Base-by-base conservation (phyloP, 805 yeast species). In the Scheffersomyces stipitis region DNA sequence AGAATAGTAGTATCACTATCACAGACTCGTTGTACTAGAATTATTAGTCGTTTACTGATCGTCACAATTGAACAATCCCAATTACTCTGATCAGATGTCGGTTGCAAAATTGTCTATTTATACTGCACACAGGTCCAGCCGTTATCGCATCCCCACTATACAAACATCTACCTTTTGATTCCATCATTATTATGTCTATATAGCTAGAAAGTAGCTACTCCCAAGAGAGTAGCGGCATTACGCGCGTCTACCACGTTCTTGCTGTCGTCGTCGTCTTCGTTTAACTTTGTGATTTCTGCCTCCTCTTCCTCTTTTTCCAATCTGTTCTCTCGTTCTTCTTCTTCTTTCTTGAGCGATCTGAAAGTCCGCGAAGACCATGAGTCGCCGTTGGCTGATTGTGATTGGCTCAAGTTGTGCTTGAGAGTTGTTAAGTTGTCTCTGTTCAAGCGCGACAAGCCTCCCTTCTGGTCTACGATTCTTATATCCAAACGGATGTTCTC, bases 371-470 rank as follows among this genome's bases (percentile, higher is more conserved):
- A 66, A 5, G 66, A 54, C 74, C 74, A 70, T 5, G 73, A 58
- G 38, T 69, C 74, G 35, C 75, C 75, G 15, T 51, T 48, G 9
- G 55, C 57, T 1, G 66, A 57, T 46, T 71, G 76, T 2, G 73
- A 66, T 40, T 66, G 73, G 18, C 64, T 61, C 33, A 71, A 56
- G 32, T 65, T 65, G 42, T 66, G 71, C 34, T 64, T 63, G 54
- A 68, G 54, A 42, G 62, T 68, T 3, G 78, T 75, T 35, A 77
- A 68, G 26, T 72, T 66, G 44, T 83, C 90, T 38, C 96, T 62
- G 13, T 96, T 96, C 26, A 93, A 66, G 38, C 96, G 69, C 27
- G 93, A 77, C 27, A 93, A 72, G 0, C 96, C 96, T 15, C 96
- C 95, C 17, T 73, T 71, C 18, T 75, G 75, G 60, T 86, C 95